Conservation (phyloP, 805 yeast species). For the Sungouiozyma intestinalis region DNA sequence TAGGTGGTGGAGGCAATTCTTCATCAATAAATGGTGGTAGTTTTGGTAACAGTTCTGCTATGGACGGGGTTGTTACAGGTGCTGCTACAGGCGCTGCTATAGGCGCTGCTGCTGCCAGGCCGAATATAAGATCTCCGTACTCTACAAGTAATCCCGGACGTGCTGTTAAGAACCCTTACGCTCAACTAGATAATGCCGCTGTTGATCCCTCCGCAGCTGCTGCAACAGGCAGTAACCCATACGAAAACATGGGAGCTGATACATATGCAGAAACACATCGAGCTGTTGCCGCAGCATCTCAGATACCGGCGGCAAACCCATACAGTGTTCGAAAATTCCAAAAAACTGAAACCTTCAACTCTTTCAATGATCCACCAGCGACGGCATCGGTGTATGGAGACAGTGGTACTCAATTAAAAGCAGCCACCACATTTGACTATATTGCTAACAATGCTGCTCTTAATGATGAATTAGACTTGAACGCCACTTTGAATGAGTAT, state of each 20-base stretch:
- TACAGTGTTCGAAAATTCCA: not conserved
- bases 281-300: not conserved
- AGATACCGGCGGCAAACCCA: slow-evolving; percentile 1
- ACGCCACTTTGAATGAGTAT: slow-evolving; percentile 16
- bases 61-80: not conserved
- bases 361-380: slow-evolving; percentile 3
- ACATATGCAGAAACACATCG: slow-evolving; percentile 4
- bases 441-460: slow-evolving; percentile 7
- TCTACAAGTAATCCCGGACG: not conserved
- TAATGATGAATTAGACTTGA: slow-evolving; percentile 27
- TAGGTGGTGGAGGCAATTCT: not conserved
- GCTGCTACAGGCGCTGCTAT: not conserved
- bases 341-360: not conserved
- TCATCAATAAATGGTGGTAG: slow-evolving; percentile 1
- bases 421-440: slow-evolving; percentile 1
- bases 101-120: not conserved
- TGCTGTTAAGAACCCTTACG: slow-evolving; percentile 5
- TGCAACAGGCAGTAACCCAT: slow-evolving; percentile 1
- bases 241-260: slow-evolving; percentile 3
- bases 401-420: not conserved
- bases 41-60: not conserved
- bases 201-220: not conserved
- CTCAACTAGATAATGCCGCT: slow-evolving; percentile 3
- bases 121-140: not conserved
- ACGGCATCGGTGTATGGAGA: not conserved